A percentile compares a stretch with the other conserved stretches of the same genome.
Conservation (phyloP, 1,284 basidiomycete genomes). For the Fistulina hepatica region DNA sequence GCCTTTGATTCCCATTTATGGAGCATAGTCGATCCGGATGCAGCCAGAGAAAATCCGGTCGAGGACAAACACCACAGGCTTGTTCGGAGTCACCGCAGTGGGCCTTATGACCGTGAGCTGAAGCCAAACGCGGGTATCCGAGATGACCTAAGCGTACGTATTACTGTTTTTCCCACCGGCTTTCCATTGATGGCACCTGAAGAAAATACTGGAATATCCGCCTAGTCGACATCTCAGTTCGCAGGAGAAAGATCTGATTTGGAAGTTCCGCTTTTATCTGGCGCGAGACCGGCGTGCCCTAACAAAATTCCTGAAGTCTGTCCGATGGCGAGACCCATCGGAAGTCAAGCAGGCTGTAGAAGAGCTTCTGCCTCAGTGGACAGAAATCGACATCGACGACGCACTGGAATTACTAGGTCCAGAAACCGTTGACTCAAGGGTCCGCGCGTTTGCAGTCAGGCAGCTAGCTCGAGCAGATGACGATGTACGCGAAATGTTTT, state of each 20-base stretch:
- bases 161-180: background rate
- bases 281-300: conserved; percentile 82
- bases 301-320: conserved; percentile 97
- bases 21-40: conserved; percentile 88
- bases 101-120: conserved; percentile 89
- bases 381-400: conserved; percentile 93
- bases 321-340: conserved; percentile 92
- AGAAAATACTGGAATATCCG: conserved; percentile 88
- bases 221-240: conserved; percentile 83
- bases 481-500: conserved; percentile 48
- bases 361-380: conserved; percentile 92
- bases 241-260: conserved; percentile 92
- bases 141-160: conserved; percentile 80
- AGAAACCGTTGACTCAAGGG: conserved; percentile 81
- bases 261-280: conserved; percentile 98
- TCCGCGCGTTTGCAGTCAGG: conserved; percentile 89
- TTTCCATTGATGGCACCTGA: conserved; percentile 4
- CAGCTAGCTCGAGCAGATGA: conserved; percentile 89
- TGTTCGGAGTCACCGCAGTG: conserved; percentile 89
- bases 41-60: conserved; percentile 85
- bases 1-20: conserved; percentile 65
- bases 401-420: conserved; percentile 93
- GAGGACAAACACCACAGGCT: conserved; percentile 95
- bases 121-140: conserved; percentile 94
- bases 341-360: conserved; percentile 98